These are phyloP conservation scores for Fusarium compactum DNA, from an alignment of 2,329 filamentous ascomycete genomes.

Conservation along the genomic window DNA sequence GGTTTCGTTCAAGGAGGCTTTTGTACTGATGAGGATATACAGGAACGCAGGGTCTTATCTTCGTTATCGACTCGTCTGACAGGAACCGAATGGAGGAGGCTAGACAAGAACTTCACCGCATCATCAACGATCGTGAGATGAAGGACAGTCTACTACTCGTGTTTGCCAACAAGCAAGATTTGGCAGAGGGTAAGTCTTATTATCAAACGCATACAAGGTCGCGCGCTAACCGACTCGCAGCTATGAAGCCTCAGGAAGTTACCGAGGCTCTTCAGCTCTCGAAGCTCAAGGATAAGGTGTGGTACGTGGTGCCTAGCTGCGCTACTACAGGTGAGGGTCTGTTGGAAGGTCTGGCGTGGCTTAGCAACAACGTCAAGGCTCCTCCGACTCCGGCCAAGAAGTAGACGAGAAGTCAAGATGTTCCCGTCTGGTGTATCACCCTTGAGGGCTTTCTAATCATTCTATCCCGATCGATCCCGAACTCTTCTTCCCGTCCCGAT, in stretches of 20 bases:
- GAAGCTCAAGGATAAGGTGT: conserved; percentile 84
- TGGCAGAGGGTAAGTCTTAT: conserved; percentile 73
- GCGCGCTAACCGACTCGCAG: conserved; percentile 55
- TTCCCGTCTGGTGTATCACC: neutral
- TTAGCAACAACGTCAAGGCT: conserved; percentile 85
- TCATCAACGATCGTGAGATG: conserved; percentile 98
- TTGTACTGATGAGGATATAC: conserved; percentile 27
- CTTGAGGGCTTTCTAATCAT: conserved; percentile 4
- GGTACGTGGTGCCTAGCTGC: conserved; percentile 86
- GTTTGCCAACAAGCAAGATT: conserved; percentile 99
- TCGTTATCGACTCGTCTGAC: conserved; percentile 97
- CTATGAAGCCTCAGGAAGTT: conserved; percentile 83
- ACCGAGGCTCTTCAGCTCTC: conserved; percentile 81
- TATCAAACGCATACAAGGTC: neutral
- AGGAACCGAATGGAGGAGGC: conserved; percentile 93
- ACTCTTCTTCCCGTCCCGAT: neutral
- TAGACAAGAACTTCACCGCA: conserved; percentile 91
- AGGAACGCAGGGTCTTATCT: conserved; percentile 98
- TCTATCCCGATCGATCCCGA: conserved; percentile 22
- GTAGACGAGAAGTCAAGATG: conserved; percentile 49
- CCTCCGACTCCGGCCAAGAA: conserved; percentile 68
- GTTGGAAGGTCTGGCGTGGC: conserved; percentile 84
- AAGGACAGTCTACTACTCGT: conserved; percentile 94
- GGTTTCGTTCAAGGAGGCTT: neutral
- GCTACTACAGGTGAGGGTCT: conserved; percentile 85